These are phyloP conservation scores for Claviceps maximensis DNA, from an alignment of 2,329 filamentous ascomycete genomes.

Conservation along the genomic window DNA sequence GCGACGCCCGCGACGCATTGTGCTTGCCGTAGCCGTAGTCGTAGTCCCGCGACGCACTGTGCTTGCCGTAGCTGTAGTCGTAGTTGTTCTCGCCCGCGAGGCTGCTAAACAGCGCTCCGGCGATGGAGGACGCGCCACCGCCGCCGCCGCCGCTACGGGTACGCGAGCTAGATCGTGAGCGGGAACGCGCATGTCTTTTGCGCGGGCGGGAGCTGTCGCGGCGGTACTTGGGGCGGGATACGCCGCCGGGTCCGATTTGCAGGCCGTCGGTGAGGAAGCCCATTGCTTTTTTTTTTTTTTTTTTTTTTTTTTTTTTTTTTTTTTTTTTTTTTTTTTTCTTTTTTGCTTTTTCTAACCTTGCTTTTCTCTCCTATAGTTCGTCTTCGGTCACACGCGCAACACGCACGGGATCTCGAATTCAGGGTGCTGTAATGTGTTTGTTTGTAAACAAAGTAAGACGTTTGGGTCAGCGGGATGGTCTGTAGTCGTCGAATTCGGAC, in stretches of 20 bases:
- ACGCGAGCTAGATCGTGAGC: conserved; percentile 25
- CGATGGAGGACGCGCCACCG: conserved; percentile 12
- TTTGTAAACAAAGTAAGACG: too few relatives aligned
- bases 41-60: conserved; percentile 27
- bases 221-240: conserved; percentile 14
- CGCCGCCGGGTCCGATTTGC: conserved; percentile 11
- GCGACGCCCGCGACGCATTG: conserved; percentile 29
- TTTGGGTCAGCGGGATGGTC: too few relatives aligned
- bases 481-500: too few relatives aligned
- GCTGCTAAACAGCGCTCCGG: conserved; percentile 20
- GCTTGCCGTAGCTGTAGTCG: conserved; percentile 16
- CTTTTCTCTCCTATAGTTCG: too few relatives aligned
- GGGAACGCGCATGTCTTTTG: conserved; percentile 21
- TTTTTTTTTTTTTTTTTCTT: too few relatives aligned
- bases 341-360: too few relatives aligned
- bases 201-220: conserved; percentile 17
- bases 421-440: too few relatives aligned
- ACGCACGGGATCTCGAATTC: too few relatives aligned
- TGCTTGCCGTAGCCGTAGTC: conserved; percentile 19
- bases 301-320: not conserved
- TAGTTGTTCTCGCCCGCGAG: conserved; percentile 11
- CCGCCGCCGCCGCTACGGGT: conserved; percentile 15
- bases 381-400: too few relatives aligned
- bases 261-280: conserved; percentile 21
- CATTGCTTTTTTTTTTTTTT: conserved; percentile 9